Evolutionary conservation across 805 yeast genomes (phyloP).

Genomic region (Myxozyma neotropica): DNA sequence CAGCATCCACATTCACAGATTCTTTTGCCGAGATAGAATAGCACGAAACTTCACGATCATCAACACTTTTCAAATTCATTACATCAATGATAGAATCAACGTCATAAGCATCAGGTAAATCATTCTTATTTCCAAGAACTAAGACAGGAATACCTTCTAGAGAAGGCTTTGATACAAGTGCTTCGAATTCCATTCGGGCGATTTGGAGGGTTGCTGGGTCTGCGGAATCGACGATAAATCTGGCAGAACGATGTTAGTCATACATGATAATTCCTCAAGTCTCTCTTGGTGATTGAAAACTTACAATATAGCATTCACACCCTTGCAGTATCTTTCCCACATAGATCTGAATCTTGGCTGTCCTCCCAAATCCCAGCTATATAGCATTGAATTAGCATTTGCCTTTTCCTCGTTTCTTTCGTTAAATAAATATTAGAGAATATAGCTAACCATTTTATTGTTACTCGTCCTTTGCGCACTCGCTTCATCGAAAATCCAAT

Average conservation of each 20-base stretch:
- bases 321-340: conserved; percentile 48
- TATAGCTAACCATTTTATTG: conserved; percentile 42
- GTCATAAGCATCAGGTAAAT: conserved; percentile 39
- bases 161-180: conserved; percentile 39
- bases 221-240: conserved; percentile 45
- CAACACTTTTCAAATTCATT: conserved; percentile 40
- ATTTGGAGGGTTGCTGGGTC: conserved; percentile 40
- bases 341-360: conserved; percentile 46
- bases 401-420: neutral
- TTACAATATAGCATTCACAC: conserved; percentile 43
- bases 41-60: conserved; percentile 43
- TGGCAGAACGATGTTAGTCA: too few relatives aligned
- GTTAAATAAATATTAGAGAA: neutral
- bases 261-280: neutral
- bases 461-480: conserved; percentile 42
- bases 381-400: neutral
- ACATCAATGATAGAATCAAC: conserved; percentile 42
- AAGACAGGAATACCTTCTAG: conserved; percentile 43
- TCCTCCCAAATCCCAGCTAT: conserved; percentile 47
- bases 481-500: conserved; percentile 46
- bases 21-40: conserved; percentile 46
- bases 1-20: conserved; percentile 42
- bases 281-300: too few relatives aligned
- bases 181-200: conserved; percentile 43
- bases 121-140: conserved; percentile 45